Percentiles rank a stretch among this genome's conserved stretches.
Evolutionary conservation across 129 eudicot species (phyloP).

Genomic region (Flaveria bidentis): DNA sequence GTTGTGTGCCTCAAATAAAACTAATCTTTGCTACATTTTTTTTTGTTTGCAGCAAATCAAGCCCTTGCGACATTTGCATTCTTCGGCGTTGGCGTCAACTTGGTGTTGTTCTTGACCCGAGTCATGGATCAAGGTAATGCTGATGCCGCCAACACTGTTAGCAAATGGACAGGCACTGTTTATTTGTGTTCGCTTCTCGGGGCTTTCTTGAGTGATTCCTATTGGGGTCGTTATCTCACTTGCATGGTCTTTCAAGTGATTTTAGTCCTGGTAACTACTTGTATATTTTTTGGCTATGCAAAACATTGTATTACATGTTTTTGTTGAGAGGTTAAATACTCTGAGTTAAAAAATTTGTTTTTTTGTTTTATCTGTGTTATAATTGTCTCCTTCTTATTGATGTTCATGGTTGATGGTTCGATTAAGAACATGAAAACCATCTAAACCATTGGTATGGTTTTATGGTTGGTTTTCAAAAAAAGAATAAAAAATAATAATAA

Average conservation of each 20-base stretch:
- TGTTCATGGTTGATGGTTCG: neutral
- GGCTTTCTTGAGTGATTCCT: slow-evolving; percentile 88
- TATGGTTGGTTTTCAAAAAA: no score
- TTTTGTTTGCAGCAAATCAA: slow-evolving; percentile 61
- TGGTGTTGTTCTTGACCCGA: slow-evolving; percentile 84
- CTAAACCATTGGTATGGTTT: no score
- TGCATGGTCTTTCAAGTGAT: slow-evolving; percentile 77
- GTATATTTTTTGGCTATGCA: neutral
- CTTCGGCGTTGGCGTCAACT: slow-evolving; percentile 90
- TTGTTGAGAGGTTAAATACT: neutral
- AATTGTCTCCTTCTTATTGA: no score
- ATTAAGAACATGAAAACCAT: no score
- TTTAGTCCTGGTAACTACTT: slow-evolving; percentile 52
- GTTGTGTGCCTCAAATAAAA: neutral
- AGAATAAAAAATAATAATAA: no score
- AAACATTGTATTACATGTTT: neutral
- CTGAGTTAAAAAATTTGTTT: neutral
- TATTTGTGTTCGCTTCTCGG: slow-evolving; percentile 79
- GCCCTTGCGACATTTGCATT: slow-evolving; percentile 88
- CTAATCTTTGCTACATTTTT: neutral
- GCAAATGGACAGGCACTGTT: slow-evolving; percentile 95
- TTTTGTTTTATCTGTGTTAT: no score
- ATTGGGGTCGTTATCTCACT: slow-evolving; percentile 88
- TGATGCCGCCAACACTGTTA: slow-evolving; percentile 79
- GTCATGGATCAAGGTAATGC: slow-evolving; percentile 83